Percentiles rank a stretch among this genome's conserved stretches.
Evolutionary conservation across 805 yeast genomes (phyloP).

Genomic region (Spathaspora sp.): DNA sequence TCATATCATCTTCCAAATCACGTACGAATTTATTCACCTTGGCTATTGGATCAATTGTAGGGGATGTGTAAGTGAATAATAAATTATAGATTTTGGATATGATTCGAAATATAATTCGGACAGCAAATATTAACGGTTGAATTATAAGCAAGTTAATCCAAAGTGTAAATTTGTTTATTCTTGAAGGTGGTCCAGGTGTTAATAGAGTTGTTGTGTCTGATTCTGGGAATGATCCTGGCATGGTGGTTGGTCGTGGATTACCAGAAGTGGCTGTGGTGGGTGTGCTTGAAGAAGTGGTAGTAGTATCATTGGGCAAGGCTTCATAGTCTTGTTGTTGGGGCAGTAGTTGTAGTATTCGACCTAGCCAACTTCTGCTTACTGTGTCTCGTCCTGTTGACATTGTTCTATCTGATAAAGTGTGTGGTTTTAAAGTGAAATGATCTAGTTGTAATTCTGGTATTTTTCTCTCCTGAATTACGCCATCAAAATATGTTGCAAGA

Average conservation of each 20-base stretch:
- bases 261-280: background rate
- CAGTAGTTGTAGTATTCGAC: background rate
- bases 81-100: slow-evolving; percentile 18
- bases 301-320: background rate
- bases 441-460: no score
- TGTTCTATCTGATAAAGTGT: background rate
- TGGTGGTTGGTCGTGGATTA: background rate
- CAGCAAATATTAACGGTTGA: slow-evolving; percentile 22
- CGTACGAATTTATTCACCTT: slow-evolving; percentile 49
- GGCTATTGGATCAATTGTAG: slow-evolving; percentile 46
- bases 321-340: background rate
- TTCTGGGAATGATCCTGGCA: slow-evolving; percentile 8
- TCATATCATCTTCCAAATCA: slow-evolving; percentile 46
- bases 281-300: background rate
- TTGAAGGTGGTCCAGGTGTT: background rate
- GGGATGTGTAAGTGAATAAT: slow-evolving; percentile 22
- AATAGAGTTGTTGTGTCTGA: background rate
- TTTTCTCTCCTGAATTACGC: background rate
- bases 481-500: background rate
- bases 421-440: background rate
- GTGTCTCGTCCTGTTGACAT: background rate
- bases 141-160: slow-evolving; percentile 11
- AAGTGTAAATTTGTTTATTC: background rate
- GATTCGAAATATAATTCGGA: slow-evolving; percentile 19
- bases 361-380: background rate